These are phyloP conservation scores for Blepharisma stoltei DNA, from an alignment of 73 alveolate genomes.

Conservation along the genomic window DNA sequence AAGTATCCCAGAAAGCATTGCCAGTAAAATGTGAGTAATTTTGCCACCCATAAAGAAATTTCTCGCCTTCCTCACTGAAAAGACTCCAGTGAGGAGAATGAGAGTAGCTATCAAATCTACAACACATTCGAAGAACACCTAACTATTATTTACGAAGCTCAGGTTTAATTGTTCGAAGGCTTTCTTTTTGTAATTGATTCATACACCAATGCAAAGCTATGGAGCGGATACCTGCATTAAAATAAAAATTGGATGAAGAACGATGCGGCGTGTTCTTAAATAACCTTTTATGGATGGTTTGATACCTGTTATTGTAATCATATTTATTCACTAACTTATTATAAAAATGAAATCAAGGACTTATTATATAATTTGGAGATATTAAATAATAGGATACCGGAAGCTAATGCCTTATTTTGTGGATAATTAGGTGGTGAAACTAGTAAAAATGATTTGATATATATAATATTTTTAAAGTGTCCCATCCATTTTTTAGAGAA, in stretches of 20 bases:
- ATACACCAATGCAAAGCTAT: neutral
- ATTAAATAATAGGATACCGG: too few relatives aligned
- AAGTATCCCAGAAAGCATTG: neutral
- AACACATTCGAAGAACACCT: neutral
- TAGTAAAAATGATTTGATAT: too few relatives aligned
- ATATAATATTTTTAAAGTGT: too few relatives aligned
- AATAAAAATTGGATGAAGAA: neutral
- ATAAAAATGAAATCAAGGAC: too few relatives aligned
- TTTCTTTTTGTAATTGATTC: slow-evolving; percentile 4
- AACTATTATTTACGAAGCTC: neutral
- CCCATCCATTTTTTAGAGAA: too few relatives aligned
- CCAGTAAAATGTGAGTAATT: neutral
- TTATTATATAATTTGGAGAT: too few relatives aligned
- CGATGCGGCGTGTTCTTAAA: neutral
- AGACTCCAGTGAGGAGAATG: neutral
- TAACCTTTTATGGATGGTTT: neutral
- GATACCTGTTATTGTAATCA: too few relatives aligned
- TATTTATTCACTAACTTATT: too few relatives aligned
- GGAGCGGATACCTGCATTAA: neutral
- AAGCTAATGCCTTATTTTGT: too few relatives aligned
- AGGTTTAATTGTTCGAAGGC: neutral
- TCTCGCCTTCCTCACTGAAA: neutral
- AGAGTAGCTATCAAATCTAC: neutral
- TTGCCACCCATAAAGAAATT: neutral
- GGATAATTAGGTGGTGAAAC: too few relatives aligned